These are phyloP conservation scores for Kwoniella bestiolae DNA, from an alignment of 768 basidiomycete species.

Conservation along the genomic window DNA sequence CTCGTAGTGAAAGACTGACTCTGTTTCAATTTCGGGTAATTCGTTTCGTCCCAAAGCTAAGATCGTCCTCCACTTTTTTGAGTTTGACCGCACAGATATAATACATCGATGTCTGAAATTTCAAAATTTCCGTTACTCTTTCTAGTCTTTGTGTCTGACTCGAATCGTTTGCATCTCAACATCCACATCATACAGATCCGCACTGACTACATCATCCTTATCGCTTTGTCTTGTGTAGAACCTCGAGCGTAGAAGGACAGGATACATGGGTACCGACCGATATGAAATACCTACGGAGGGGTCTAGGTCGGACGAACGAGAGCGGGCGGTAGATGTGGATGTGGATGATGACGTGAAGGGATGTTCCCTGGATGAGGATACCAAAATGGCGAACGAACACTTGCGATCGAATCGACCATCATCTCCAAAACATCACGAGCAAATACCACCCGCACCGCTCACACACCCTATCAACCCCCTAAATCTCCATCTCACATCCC, in stretches of 20 bases:
- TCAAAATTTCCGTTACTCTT: not conserved
- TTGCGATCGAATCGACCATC: not conserved
- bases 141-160: too few species aligned
- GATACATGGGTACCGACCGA: not conserved
- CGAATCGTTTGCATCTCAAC: not conserved
- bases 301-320: not conserved
- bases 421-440: not conserved
- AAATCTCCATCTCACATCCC: constrained; percentile 45
- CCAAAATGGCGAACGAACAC: not conserved
- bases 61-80: not conserved
- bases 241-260: not conserved
- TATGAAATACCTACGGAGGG: not conserved
- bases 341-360: not conserved
- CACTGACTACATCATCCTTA: not conserved
- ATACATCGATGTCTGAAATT: too few species aligned
- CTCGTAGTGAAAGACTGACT: too few species aligned
- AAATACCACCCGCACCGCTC: not conserved
- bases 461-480: constrained; percentile 50
- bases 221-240: not conserved
- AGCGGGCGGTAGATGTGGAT: not conserved
- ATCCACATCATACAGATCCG: not conserved
- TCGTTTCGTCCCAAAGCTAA: not conserved
- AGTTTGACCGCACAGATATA: too few species aligned
- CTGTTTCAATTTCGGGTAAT: not conserved
- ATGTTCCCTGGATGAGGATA: not conserved